phyloP scores from a whole-genome alignment of 129 eudicot species.

The Pittosporum tobira region DNA sequence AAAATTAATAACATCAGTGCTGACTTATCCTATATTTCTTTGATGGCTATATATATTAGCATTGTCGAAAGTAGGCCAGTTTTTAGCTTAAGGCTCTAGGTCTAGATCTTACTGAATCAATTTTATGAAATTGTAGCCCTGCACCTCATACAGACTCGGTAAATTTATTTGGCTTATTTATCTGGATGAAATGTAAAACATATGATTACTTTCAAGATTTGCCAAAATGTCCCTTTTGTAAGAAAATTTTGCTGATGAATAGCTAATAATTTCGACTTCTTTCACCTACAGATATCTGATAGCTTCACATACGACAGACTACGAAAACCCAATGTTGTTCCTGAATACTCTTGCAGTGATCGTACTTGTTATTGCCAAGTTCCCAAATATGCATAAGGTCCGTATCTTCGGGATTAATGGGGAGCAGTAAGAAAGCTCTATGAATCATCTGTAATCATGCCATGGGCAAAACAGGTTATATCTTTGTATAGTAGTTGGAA shows the following conservation, averaged over 20 bases:
- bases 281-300: constrained; percentile 54
- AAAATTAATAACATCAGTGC: too few species aligned
- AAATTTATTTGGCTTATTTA: too few species aligned
- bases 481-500: constrained; percentile 17
- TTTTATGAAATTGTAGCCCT: too few species aligned
- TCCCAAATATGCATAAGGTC: constrained; percentile 75
- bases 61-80: too few species aligned
- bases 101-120: too few species aligned
- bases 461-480: not conserved
- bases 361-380: constrained; percentile 60
- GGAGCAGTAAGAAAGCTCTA: constrained; percentile 27
- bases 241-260: not conserved
- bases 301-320: constrained; percentile 75
- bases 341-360: constrained; percentile 50
- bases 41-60: too few species aligned
- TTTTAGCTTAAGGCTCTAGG: too few species aligned
- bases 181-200: too few species aligned
- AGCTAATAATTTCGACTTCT: not conserved
- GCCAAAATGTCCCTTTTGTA: not conserved
- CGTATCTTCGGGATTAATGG: constrained; percentile 69
- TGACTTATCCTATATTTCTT: too few species aligned
- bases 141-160: too few species aligned
- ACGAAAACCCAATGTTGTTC: constrained; percentile 60
- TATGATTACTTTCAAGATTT: too few species aligned
- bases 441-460: not conserved